Conservation (phyloP, 768 basidiomycete species). For the Suillus plorans region DNA sequence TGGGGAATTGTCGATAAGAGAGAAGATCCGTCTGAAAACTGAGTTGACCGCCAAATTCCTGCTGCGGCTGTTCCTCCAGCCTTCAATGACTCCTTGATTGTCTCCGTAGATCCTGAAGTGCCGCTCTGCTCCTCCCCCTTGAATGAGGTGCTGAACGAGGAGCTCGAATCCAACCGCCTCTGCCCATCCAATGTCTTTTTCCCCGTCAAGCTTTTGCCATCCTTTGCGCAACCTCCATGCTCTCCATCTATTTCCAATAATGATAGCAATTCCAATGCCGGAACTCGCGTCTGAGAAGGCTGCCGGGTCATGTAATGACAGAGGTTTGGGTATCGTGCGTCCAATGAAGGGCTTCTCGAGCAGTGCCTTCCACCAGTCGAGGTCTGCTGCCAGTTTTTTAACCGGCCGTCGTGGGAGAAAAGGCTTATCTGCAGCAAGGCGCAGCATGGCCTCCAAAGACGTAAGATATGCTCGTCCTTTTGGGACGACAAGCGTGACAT, state of each 20-base stretch:
- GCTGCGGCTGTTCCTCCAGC: constrained; percentile 35
- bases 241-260: constrained; percentile 6
- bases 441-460: not conserved
- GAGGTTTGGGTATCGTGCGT: fast-evolving
- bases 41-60: too few species aligned
- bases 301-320: too few species aligned
- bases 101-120: constrained; percentile 16
- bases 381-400: not conserved
- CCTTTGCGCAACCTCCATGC: constrained; percentile 12
- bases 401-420: not conserved
- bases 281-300: constrained; percentile 10
- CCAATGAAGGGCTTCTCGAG: not conserved
- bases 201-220: constrained; percentile 3
- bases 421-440: not conserved
- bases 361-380: not conserved
- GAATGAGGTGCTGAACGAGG: constrained; percentile 8
- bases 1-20: too few species aligned
- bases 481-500: too few species aligned
- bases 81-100: constrained; percentile 36
- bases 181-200: constrained; percentile 12
- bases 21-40: too few species aligned
- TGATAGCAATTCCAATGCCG: constrained; percentile 12
- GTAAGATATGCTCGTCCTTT: not conserved
- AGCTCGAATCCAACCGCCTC: constrained; percentile 16
- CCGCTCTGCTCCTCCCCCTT: not conserved